These are phyloP conservation scores for Pseudogymnoascus sp. DNA, from an alignment of 2,329 filamentous ascomycete genomes.

Conservation along the genomic window DNA sequence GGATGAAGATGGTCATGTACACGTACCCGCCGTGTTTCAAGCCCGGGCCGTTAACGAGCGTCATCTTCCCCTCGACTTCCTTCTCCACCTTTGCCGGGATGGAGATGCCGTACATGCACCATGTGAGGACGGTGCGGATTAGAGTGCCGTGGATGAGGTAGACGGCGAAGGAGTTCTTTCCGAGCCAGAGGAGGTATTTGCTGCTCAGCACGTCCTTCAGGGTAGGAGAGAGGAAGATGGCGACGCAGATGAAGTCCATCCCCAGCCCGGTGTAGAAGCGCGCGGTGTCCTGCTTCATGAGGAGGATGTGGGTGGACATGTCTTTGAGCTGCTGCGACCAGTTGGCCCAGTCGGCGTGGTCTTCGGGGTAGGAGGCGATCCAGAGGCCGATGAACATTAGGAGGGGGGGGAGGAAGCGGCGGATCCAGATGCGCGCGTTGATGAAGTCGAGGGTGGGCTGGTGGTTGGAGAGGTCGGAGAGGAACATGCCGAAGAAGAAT, in stretches of 20 bases:
- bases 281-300: constrained; percentile 38
- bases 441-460: constrained; percentile 40
- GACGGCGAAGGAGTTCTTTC: constrained; percentile 55
- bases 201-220: constrained; percentile 45
- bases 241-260: constrained; percentile 39
- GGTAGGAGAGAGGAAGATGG: constrained; percentile 42
- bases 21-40: constrained; percentile 31
- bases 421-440: constrained; percentile 34
- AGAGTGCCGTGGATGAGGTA: constrained; percentile 56
- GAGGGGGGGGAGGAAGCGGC: constrained; percentile 37
- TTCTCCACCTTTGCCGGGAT: constrained; percentile 25
- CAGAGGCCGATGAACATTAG: constrained; percentile 45
- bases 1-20: constrained; percentile 32
- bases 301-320: constrained; percentile 37
- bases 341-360: constrained; percentile 40
- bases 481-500: constrained; percentile 53
- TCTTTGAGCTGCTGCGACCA: constrained; percentile 40
- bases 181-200: constrained; percentile 50
- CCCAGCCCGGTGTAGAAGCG: constrained; percentile 42
- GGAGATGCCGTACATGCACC: constrained; percentile 46
- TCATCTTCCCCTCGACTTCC: constrained; percentile 23
- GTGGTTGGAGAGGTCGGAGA: constrained; percentile 49
- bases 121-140: constrained; percentile 49
- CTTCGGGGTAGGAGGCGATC: constrained; percentile 51
- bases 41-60: constrained; percentile 26